Base-by-base conservation (phyloP, 371 early-diverging fungal genomes). In the Lichtheimia hyalospora region DNA sequence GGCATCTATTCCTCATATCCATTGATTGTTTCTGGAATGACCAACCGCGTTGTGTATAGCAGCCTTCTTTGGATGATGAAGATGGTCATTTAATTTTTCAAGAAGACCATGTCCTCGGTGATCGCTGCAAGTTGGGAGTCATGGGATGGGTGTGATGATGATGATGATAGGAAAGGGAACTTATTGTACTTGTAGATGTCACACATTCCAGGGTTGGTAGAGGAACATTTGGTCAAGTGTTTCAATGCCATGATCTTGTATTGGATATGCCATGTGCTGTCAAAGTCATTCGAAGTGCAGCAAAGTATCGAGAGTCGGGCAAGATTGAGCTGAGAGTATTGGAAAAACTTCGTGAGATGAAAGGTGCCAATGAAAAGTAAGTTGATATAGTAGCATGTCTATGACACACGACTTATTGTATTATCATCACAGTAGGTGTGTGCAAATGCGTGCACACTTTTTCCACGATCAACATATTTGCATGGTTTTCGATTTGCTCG, bases 171-270 rank as follows among this genome's bases (percentile, higher is more conserved):
- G 28, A 28, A 10, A 8, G 10, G 2, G 2, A 34, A 5, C 34
- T 34, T 27, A 2, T 34, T 34, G 34, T 34, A 6, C 21, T 56
- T 21, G 13, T 40, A 92, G 92, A 91, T 74, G 83, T 86, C 70
- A 93, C 97, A 60, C 75, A 91, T 64, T 72, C 84, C 12, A 69
- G 92, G 44, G 73, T 98, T 6, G 98, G 98, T 2, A 97, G 96
- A 76, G 98, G 98, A 15, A 98, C 98, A 0, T 98, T 96, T 83
- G 98, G 98, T 58, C 94, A 93, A 69, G 98, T 98, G 15, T 91
- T 94, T 21, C 89, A 94, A 68, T 94, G 94, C 60, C 87, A 73
- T 53, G 97, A 97, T 68, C 70, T 81, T 16, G 71, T 75, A 5
- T 75, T 74, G 24, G 71, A 85, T 14, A 71, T 73, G 15, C 77